phyloP scores from a whole-genome alignment of 441 rosid species.

The Erysimum cheiri region DNA sequence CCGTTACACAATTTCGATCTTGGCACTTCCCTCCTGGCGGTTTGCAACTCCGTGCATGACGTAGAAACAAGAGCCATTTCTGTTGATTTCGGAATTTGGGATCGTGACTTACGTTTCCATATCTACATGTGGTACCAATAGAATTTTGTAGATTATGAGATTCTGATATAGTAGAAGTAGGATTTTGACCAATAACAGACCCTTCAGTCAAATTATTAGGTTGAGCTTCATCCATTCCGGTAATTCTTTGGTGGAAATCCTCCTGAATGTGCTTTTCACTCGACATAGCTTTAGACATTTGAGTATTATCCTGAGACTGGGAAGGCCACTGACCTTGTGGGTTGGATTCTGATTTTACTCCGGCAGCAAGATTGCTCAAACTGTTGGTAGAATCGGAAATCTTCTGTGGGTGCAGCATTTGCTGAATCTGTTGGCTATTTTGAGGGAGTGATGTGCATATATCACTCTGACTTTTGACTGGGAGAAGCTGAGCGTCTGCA shows the following conservation, averaged over 20 bases:
- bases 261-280: constrained; percentile 77
- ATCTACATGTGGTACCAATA: constrained; percentile 53
- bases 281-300: constrained; percentile 54
- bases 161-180: constrained; percentile 54
- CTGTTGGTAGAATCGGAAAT: constrained; percentile 62
- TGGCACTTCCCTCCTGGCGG: constrained; percentile 89
- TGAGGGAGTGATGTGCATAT: constrained; percentile 58
- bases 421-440: constrained; percentile 70
- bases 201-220: constrained; percentile 73
- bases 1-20: constrained; percentile 66
- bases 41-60: constrained; percentile 88
- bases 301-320: constrained; percentile 61
- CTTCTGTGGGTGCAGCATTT: constrained; percentile 60
- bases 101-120: constrained; percentile 61
- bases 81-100: constrained; percentile 74
- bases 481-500: constrained; percentile 48
- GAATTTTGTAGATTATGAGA: constrained; percentile 48
- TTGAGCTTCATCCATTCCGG: constrained; percentile 83
- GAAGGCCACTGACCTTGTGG: constrained; percentile 67
- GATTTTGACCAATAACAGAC: constrained; percentile 54
- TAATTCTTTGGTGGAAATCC: constrained; percentile 77
- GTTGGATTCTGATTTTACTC: constrained; percentile 59
- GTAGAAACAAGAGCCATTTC: constrained; percentile 88
- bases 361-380: constrained; percentile 55
- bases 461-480: constrained; percentile 58